These are phyloP conservation scores for Wickerhamiella shivajii DNA, from an alignment of 805 yeast genomes.

Conservation along the genomic window DNA sequence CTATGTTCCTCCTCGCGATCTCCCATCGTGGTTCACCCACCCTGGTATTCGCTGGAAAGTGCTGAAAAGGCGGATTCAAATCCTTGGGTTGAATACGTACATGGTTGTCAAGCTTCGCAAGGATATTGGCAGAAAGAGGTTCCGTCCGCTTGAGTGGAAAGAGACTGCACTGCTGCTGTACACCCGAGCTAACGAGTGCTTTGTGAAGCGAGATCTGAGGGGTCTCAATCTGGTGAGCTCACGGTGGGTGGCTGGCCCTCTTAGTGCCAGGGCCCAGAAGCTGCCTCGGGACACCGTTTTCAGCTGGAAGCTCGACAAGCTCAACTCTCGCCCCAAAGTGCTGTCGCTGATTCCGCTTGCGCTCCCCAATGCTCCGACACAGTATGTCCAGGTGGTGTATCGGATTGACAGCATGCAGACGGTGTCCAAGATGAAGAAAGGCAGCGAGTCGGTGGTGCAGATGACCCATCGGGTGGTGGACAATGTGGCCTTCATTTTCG, in stretches of 20 bases:
- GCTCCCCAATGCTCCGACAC: slow-evolving; percentile 39
- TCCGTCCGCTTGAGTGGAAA: slow-evolving; percentile 56
- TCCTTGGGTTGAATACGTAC: slow-evolving; percentile 18
- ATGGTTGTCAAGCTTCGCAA: slow-evolving; percentile 20
- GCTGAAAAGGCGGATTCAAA: slow-evolving; percentile 17
- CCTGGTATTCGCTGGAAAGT: slow-evolving; percentile 19
- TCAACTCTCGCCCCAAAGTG: slow-evolving; percentile 58
- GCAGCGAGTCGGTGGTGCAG: slow-evolving; percentile 32
- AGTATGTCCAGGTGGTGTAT: slow-evolving; percentile 46
- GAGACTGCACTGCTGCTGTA: slow-evolving; percentile 68
- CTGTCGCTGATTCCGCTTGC: slow-evolving; percentile 56
- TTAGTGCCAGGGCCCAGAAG: slow-evolving; percentile 35
- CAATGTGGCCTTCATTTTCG: slow-evolving; percentile 45
- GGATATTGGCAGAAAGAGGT: slow-evolving; percentile 16
- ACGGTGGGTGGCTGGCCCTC: slow-evolving; percentile 49
- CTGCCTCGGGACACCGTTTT: slow-evolving; percentile 46
- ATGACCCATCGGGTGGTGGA: slow-evolving; percentile 43
- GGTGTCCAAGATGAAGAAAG: slow-evolving; percentile 34
- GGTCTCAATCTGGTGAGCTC: slow-evolving; percentile 34
- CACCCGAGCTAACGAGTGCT: slow-evolving; percentile 66
- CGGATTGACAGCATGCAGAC: slow-evolving; percentile 49
- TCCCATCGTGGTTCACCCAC: slow-evolving; percentile 17
- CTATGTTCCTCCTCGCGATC: slow-evolving; percentile 28
- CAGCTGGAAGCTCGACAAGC: slow-evolving; percentile 64
- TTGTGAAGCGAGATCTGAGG: slow-evolving; percentile 44